Percentiles rank a stretch among this genome's conserved stretches.
Evolutionary conservation across 768 basidiomycete genomes (phyloP).

Genomic region (Suillus brevipes): DNA sequence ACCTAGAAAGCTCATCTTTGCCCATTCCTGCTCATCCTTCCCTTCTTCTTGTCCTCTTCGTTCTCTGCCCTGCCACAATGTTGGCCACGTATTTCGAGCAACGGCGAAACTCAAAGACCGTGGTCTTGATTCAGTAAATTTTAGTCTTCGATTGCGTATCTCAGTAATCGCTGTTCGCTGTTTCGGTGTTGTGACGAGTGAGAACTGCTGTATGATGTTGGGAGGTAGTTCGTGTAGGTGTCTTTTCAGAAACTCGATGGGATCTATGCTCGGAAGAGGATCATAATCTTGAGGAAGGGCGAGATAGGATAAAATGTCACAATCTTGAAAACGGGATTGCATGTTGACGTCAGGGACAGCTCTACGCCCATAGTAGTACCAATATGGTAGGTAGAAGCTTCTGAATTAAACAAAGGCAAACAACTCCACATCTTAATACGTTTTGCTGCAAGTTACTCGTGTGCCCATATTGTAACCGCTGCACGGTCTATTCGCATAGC

Average conservation of each 20-base stretch:
- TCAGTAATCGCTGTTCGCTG: constrained; percentile 61
- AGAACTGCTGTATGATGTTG: constrained; percentile 50
- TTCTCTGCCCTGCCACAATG: constrained; percentile 62
- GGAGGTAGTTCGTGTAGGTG: constrained; percentile 69
- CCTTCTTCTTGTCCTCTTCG: constrained; percentile 51
- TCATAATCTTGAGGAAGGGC: constrained; percentile 57
- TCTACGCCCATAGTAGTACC: neutral
- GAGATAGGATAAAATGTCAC: constrained; percentile 47
- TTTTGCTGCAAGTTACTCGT: neutral
- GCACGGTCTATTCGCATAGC: neutral
- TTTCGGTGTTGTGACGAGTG: constrained; percentile 51
- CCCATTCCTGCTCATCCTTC: constrained; percentile 73
- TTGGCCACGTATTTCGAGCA: constrained; percentile 63
- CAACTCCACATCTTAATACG: constrained; percentile 2
- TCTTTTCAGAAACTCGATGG: constrained; percentile 62
- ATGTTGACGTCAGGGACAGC: constrained; percentile 6
- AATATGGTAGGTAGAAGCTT: neutral
- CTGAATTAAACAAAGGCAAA: constrained; percentile 23
- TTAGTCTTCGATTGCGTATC: constrained; percentile 74
- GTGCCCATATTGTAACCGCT: neutral
- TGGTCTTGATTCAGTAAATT: constrained; percentile 57
- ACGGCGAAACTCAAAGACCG: constrained; percentile 51
- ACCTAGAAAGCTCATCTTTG: constrained; percentile 59
- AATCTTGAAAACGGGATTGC: constrained; percentile 19
- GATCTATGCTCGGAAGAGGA: constrained; percentile 58